phyloP scores from a whole-genome alignment of 2,329 filamentous ascomycete species.

The Claviceps digitariae region DNA sequence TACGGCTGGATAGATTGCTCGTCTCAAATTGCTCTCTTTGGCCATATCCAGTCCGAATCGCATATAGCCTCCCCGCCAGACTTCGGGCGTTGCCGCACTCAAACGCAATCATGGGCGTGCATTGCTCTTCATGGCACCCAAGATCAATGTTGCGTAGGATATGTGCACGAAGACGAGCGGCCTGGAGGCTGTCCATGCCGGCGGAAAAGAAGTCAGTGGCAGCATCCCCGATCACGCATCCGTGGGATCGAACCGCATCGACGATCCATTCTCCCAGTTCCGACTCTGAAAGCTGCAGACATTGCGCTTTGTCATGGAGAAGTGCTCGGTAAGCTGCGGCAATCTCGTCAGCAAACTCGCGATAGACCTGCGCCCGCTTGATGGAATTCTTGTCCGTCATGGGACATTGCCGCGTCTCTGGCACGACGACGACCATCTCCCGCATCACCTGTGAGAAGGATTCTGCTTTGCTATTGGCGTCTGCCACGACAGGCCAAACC shows the following conservation, averaged over 20 bases:
- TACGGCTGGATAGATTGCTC: not conserved
- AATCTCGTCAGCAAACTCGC: slow-evolving; percentile 28
- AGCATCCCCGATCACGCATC: slow-evolving; percentile 9
- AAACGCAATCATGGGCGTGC: slow-evolving; percentile 42
- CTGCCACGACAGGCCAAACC: slow-evolving; percentile 21
- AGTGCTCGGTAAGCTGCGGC: slow-evolving; percentile 23
- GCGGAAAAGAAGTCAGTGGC: slow-evolving; percentile 42
- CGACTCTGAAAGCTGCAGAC: slow-evolving; percentile 6
- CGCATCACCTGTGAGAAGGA: slow-evolving; percentile 26
- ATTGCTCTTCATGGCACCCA: slow-evolving; percentile 25
- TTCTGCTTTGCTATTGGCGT: slow-evolving; percentile 17
- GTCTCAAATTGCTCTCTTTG: not conserved
- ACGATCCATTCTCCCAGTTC: slow-evolving; percentile 13
- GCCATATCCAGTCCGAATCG: not conserved
- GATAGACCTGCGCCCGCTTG: slow-evolving; percentile 35
- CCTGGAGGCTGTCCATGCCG: slow-evolving; percentile 45
- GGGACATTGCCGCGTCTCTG: slow-evolving; percentile 26
- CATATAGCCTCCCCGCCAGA: slow-evolving; percentile 1
- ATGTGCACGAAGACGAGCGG: slow-evolving; percentile 37
- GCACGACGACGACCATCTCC: slow-evolving; percentile 36
- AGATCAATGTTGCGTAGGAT: slow-evolving; percentile 37
- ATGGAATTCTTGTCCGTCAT: slow-evolving; percentile 39
- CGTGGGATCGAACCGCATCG: not conserved
- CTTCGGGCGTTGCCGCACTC: slow-evolving; percentile 36
- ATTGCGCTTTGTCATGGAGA: not conserved